A percentile compares a stretch with the other conserved stretches of the same genome.
Evolutionary conservation across 768 basidiomycete genomes (phyloP).

Genomic region (Mycena epipterygia): DNA sequence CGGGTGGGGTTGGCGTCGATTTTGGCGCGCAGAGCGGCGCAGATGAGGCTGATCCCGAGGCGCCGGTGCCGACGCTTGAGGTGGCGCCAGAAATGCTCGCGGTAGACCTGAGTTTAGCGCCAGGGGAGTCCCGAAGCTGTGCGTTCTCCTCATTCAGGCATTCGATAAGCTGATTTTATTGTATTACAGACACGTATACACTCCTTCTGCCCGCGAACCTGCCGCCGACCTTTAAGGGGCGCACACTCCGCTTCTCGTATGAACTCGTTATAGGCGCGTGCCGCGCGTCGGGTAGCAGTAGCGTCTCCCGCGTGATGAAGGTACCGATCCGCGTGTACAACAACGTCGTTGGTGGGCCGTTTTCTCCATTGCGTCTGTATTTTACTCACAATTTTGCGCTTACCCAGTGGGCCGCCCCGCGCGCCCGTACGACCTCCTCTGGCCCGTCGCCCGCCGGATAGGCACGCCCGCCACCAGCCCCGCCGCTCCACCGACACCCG

Average conservation of each 20-base stretch:
- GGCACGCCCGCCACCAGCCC: slow-evolving; percentile 40
- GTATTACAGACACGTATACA: slow-evolving; percentile 87
- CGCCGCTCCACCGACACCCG: not conserved
- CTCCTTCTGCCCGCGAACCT: slow-evolving; percentile 81
- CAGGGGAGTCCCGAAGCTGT: slow-evolving; percentile 92
- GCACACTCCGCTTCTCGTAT: slow-evolving; percentile 88
- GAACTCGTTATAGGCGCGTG: slow-evolving; percentile 92
- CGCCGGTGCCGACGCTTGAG: slow-evolving; percentile 87
- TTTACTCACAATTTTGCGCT: too few species aligned
- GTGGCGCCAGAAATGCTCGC: slow-evolving; percentile 90
- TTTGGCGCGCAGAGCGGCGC: too few species aligned
- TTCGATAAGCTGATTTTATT: not conserved
- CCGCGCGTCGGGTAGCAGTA: slow-evolving; percentile 66
- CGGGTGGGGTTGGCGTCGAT: not conserved
- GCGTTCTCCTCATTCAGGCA: slow-evolving; percentile 47
- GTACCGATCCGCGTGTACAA: slow-evolving; percentile 95
- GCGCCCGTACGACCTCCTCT: slow-evolving; percentile 85
- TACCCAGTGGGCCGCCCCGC: slow-evolving; percentile 70
- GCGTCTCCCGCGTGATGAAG: slow-evolving; percentile 84
- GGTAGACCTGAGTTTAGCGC: slow-evolving; percentile 84
- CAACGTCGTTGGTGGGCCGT: slow-evolving; percentile 77
- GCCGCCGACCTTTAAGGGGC: slow-evolving; percentile 93
- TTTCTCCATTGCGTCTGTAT: not conserved
- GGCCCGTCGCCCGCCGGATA: slow-evolving; percentile 72
- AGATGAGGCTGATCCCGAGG: slow-evolving; percentile 60